Base-by-base conservation (phyloP, 257 asterid species). In the Schizonepeta tenuifolia region DNA sequence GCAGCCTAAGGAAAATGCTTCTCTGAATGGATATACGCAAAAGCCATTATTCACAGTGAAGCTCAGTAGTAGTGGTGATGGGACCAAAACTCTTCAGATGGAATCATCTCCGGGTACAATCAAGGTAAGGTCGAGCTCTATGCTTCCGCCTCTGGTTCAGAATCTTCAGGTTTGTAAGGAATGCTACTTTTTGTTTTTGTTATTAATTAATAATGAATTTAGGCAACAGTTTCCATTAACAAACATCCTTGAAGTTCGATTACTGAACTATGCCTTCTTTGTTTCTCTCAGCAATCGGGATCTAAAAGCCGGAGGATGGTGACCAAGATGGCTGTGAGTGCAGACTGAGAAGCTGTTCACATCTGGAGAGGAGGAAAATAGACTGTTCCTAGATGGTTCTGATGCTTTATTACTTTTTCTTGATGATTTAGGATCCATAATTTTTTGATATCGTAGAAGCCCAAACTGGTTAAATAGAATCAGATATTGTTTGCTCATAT, bases 121-220 rank as follows among this genome's bases (percentile, higher is more conserved):
- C 67, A 56, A 50, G 31, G 46, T 17, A 15, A 60, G 40, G 53
- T 31, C 49, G 13, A 28, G 73, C 59, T 40, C 38, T 70, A 5
- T 31, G 69, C 68, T 26, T 66, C 63, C 3, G 22, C 65, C 80
- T 35, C 31, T 14, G 41, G 10, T n/a, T 58, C 22, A 71, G 55
- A 44, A 75, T 54, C 53, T 62, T 74, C 62, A 81, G 86, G 83
- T 79, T 59, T 26, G 17, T 53, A 53, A 69, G 22, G 46, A 74
- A 35, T 40, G 3, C 41, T 20, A 49, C 2, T 13, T 58, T 59
- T 17, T 15, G 40, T 18, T 55, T 8, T 62, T 21, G 43, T 36
- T 22, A 61, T n/a, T 14, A 36, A 26, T 21, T 11, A 8, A 40
- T 8, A 18, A n/a, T n/a, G 1, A 46, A 18, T 31, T 43, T 26